These are phyloP conservation scores for Berberis vulgaris DNA, from an alignment of 164 flowering plant species.

Conservation along the genomic window DNA sequence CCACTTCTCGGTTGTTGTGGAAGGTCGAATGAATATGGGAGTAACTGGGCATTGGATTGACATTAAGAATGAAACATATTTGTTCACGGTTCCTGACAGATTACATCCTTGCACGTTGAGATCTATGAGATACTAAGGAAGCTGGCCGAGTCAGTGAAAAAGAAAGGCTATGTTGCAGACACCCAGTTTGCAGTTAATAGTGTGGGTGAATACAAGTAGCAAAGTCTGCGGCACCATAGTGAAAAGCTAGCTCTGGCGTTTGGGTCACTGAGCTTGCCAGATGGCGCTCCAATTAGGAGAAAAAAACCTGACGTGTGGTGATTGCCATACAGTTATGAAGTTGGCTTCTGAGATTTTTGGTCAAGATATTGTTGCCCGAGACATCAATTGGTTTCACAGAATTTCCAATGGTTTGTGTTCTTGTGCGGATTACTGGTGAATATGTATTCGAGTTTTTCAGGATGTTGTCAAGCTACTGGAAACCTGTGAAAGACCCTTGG, in stretches of 20 bases:
- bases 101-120: slow-evolving; percentile 33
- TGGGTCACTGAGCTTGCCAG: slow-evolving; percentile 27
- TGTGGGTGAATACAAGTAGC: slow-evolving; percentile 24
- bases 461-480: too few relatives aligned
- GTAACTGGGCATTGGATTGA: too few relatives aligned
- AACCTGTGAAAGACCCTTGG: too few relatives aligned
- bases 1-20: too few relatives aligned
- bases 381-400: too few relatives aligned
- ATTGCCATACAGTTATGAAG: slow-evolving; percentile 48
- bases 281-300: slow-evolving; percentile 39
- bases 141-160: slow-evolving; percentile 22
- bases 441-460: too few relatives aligned
- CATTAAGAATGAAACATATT: slow-evolving; percentile 29
- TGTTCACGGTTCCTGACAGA: slow-evolving; percentile 42
- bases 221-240: slow-evolving; percentile 35
- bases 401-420: too few relatives aligned
- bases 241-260: slow-evolving; percentile 41
- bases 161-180: slow-evolving; percentile 35
- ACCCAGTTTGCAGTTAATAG: slow-evolving; percentile 29
- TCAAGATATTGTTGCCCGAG: slow-evolving; percentile 1
- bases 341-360: slow-evolving; percentile 29
- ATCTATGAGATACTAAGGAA: slow-evolving; percentile 32
- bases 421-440: too few relatives aligned
- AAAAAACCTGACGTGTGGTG: slow-evolving; percentile 48
- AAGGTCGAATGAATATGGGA: too few relatives aligned